A percentile compares a stretch with the other conserved stretches of the same genome.
These are phyloP conservation scores for Solanum hybrid DNA, from an alignment of 305 asterid species.

Conservation along the genomic window DNA sequence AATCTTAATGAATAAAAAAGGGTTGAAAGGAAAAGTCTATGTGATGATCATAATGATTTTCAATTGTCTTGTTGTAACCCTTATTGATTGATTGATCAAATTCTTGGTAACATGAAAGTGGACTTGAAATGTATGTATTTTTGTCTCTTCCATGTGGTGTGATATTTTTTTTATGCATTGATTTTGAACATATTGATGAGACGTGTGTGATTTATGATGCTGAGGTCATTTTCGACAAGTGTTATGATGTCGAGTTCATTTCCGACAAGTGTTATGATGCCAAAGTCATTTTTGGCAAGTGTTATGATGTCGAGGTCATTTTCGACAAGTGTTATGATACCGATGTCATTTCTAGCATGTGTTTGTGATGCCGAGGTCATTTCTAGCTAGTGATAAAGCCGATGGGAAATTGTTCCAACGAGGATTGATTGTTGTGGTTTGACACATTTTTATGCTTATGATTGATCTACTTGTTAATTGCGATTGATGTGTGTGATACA, in stretches of 20 bases:
- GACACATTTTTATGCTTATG: neutral
- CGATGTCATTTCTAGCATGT: neutral
- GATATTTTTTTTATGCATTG: neutral
- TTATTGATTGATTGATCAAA: neutral
- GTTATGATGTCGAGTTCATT: neutral
- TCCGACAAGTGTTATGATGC: neutral
- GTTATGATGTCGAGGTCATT: neutral
- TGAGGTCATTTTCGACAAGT: neutral
- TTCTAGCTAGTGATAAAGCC: neutral
- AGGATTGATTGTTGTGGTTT: neutral
- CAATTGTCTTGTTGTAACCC: neutral
- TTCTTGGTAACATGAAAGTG: too few species aligned
- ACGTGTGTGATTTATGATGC: neutral
- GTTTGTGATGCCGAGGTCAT: neutral
- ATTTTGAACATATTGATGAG: neutral
- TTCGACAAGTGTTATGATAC: too few species aligned
- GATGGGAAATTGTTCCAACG: too few species aligned
- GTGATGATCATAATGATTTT: neutral
- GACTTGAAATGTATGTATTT: neutral
- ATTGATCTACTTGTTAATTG: neutral
- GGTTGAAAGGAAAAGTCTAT: neutral
- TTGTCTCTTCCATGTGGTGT: neutral
- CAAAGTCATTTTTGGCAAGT: neutral
- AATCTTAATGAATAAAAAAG: neutral
- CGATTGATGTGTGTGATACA: neutral